Percentiles rank a stretch among this genome's conserved stretches.
Evolutionary conservation across 495 filamentous ascomycete species (phyloP).

Genomic region (Xylaria castorea): DNA sequence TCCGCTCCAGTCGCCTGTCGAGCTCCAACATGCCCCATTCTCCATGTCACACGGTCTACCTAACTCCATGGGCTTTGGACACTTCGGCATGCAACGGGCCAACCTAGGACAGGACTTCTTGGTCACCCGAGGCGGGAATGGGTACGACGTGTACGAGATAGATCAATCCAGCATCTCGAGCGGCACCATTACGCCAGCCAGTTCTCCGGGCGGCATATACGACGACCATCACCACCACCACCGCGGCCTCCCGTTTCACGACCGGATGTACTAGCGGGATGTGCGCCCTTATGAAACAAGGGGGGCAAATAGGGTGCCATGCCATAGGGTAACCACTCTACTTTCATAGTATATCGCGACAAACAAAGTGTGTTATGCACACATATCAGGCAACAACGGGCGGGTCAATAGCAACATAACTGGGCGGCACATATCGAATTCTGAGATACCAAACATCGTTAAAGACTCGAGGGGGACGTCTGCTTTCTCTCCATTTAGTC

Average conservation of each 20-base stretch:
- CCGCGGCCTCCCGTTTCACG: conserved; percentile 49
- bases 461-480: conserved; percentile 20
- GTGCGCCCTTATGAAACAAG: background rate
- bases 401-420: conserved; percentile 8
- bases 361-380: conserved; percentile 1
- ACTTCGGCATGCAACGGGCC: conserved; percentile 30
- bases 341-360: conserved; percentile 8
- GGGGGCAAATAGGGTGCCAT: conserved; percentile 11
- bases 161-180: conserved; percentile 53
- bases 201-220: conserved; percentile 48
- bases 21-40: conserved; percentile 30
- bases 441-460: conserved; percentile 39
- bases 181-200: conserved; percentile 37
- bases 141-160: conserved; percentile 54
- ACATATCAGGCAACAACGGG: conserved; percentile 21
- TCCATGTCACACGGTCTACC: conserved; percentile 30
- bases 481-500: background rate
- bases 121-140: conserved; percentile 35
- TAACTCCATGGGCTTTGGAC: conserved; percentile 25
- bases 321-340: background rate
- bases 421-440: conserved; percentile 39
- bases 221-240: conserved; percentile 45
- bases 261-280: conserved; percentile 48
- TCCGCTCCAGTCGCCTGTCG: conserved; percentile 34
- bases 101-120: conserved; percentile 28